phyloP scores from a whole-genome alignment of 1,284 basidiomycete species.

The Marasmius oreades region DNA sequence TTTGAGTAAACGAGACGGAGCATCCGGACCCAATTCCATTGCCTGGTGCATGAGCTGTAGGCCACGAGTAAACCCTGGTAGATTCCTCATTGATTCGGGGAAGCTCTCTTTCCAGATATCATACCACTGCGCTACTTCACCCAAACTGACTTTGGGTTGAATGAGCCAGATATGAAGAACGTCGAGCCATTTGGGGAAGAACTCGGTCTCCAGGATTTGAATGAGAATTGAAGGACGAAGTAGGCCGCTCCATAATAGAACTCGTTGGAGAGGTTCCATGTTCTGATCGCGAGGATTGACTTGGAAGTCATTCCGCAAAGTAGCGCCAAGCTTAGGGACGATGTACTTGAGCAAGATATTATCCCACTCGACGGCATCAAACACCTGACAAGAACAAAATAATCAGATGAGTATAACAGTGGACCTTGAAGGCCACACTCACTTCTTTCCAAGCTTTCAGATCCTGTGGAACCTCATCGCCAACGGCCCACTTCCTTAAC shows the following conservation, averaged over 20 bases:
- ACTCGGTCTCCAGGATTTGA: slow-evolving; percentile 83
- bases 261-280: slow-evolving; percentile 76
- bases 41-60: slow-evolving; percentile 92
- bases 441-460: slow-evolving; percentile 80
- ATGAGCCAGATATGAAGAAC: slow-evolving; percentile 90
- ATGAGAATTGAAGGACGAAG: slow-evolving; percentile 76
- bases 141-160: slow-evolving; percentile 78
- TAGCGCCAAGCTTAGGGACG: slow-evolving; percentile 83
- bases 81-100: slow-evolving; percentile 59
- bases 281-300: slow-evolving; percentile 89
- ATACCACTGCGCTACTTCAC: slow-evolving; percentile 92
- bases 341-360: slow-evolving; percentile 86
- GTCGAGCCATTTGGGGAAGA: slow-evolving; percentile 96
- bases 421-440: slow-evolving; percentile 31
- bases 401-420: slow-evolving; percentile 16
- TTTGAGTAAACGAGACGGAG: slow-evolving; percentile 59
- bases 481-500: slow-evolving; percentile 76
- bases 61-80: slow-evolving; percentile 81
- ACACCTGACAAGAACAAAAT: slow-evolving; percentile 49
- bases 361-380: slow-evolving; percentile 84
- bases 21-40: slow-evolving; percentile 77
- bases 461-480: slow-evolving; percentile 74
- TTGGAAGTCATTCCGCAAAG: slow-evolving; percentile 78
- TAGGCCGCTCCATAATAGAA: slow-evolving; percentile 74
- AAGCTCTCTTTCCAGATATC: slow-evolving; percentile 85